Evolutionary conservation across 2,329 filamentous ascomycete species (phyloP).

Genomic region (Chaetomiaceae sp.): DNA sequence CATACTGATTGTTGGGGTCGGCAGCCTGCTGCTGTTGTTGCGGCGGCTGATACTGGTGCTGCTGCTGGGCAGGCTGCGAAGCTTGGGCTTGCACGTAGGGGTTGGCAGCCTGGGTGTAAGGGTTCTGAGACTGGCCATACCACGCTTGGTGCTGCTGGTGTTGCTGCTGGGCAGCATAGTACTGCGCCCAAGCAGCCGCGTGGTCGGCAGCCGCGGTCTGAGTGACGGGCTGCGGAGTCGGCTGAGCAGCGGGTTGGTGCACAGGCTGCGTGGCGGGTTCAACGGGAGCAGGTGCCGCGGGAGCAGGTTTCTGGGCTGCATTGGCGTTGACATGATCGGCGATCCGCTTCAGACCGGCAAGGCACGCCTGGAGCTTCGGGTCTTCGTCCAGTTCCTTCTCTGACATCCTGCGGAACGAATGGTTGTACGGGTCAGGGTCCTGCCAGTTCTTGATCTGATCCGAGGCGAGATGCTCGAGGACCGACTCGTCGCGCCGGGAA

Average conservation of each 20-base stretch:
- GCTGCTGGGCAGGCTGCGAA: conserved; percentile 14
- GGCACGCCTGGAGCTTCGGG: conserved; percentile 38
- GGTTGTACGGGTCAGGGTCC: conserved; percentile 37
- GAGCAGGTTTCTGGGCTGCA: conserved; percentile 3
- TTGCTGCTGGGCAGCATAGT: conserved; percentile 35
- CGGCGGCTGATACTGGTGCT: too few species aligned
- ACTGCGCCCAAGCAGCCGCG: conserved; percentile 35
- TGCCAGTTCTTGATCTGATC: conserved; percentile 41
- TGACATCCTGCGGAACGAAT: conserved; percentile 16
- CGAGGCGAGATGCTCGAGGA: conserved; percentile 37
- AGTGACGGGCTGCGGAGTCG: conserved; percentile 3
- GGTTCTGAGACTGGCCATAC: conserved; percentile 28
- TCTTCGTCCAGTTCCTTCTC: conserved; percentile 29
- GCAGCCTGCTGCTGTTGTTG: conserved; percentile 16
- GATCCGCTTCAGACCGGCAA: conserved; percentile 39
- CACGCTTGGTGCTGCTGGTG: conserved; percentile 26
- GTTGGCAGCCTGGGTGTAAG: conserved; percentile 22
- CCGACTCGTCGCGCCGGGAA: conserved; percentile 19
- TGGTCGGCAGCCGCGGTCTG: conserved; percentile 29
- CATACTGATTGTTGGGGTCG: conserved; percentile 16
- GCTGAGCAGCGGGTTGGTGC: conserved; percentile 8
- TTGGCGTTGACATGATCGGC: conserved; percentile 37
- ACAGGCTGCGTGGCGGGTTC: background rate
- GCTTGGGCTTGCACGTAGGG: conserved; percentile 34
- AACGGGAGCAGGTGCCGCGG: background rate